A percentile compares a stretch with the other conserved stretches of the same genome.
Conservation (phyloP, 306 rosid genomes). For the Prunus padus region DNA sequence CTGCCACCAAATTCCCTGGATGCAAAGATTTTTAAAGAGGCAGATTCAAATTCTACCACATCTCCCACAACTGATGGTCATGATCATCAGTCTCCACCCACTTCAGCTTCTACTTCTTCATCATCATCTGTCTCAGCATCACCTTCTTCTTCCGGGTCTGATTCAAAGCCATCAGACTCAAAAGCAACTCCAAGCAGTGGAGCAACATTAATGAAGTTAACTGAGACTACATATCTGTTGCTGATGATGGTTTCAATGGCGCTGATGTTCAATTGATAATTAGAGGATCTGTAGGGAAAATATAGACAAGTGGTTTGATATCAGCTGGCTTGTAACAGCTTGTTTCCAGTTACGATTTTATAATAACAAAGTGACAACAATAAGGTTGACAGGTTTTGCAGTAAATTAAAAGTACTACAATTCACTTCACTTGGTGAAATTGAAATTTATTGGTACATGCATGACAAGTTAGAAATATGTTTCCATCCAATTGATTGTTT, state of each 20-base stretch:
- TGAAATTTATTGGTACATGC: too few species aligned
- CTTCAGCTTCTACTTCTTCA: conserved; percentile 6
- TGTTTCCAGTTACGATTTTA: neutral
- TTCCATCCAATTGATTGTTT: too few species aligned
- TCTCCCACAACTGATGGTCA: neutral
- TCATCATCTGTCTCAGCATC: neutral
- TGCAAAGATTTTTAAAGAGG: conserved; percentile 19
- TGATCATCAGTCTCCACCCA: conserved; percentile 6
- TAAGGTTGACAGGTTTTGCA: neutral
- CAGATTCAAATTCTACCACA: conserved; percentile 17
- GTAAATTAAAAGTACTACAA: neutral
- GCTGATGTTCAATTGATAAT: neutral
- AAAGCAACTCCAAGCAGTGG: conserved; percentile 10
- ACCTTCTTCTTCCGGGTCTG: conserved; percentile 7
- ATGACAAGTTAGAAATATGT: too few species aligned
- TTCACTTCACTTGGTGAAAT: neutral
- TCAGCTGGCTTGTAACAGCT: neutral
- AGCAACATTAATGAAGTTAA: neutral
- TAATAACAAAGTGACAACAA: neutral
- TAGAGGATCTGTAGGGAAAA: neutral
- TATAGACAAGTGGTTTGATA: neutral
- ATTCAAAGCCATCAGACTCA: neutral
- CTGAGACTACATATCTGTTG: neutral
- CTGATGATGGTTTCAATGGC: conserved; percentile 7
- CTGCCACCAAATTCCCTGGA: conserved; percentile 19